Conservation (phyloP, 1,284 basidiomycete genomes). For the Athelia psychrophila region DNA sequence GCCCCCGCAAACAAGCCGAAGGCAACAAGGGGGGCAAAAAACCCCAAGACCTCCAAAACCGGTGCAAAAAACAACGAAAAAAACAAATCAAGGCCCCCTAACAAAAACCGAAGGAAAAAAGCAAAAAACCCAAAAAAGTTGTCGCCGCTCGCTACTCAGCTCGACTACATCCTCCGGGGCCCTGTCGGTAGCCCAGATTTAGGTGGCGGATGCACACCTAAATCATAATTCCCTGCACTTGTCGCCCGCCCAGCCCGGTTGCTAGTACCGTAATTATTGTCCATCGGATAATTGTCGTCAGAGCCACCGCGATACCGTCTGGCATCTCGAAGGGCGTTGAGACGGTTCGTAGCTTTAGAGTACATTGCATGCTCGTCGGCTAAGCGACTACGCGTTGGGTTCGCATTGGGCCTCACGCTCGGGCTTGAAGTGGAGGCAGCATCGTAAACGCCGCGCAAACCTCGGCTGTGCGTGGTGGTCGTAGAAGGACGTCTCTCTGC, state of each 20-base stretch:
- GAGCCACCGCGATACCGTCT: conserved; percentile 33
- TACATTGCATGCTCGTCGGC: conserved; percentile 18
- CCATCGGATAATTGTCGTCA: not conserved
- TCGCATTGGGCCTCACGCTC: conserved; percentile 1
- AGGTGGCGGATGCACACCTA: too few relatives aligned
- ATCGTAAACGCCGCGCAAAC: conserved; percentile 37
- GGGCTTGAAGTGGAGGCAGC: conserved; percentile 18
- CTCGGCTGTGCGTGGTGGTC: conserved; percentile 13
- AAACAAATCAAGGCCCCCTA: too few relatives aligned
- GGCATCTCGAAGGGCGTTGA: conserved; percentile 52
- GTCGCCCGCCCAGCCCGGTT: not conserved
- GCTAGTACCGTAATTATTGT: not conserved
- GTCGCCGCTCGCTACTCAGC: too few relatives aligned
- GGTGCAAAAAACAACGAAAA: too few relatives aligned
- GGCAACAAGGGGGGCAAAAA: too few relatives aligned
- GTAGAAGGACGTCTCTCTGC: not conserved
- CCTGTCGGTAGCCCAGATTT: too few relatives aligned
- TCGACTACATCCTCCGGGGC: too few relatives aligned
- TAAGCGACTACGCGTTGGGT: conserved; percentile 7
- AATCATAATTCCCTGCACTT: too few relatives aligned
- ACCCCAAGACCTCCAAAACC: too few relatives aligned
- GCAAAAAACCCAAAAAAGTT: too few relatives aligned
- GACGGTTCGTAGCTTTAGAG: conserved; percentile 44
- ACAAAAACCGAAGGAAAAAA: too few relatives aligned
- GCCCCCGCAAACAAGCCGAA: too few relatives aligned